These are phyloP conservation scores for Russula ochroleuca DNA, from an alignment of 768 basidiomycete species.

Conservation along the genomic window DNA sequence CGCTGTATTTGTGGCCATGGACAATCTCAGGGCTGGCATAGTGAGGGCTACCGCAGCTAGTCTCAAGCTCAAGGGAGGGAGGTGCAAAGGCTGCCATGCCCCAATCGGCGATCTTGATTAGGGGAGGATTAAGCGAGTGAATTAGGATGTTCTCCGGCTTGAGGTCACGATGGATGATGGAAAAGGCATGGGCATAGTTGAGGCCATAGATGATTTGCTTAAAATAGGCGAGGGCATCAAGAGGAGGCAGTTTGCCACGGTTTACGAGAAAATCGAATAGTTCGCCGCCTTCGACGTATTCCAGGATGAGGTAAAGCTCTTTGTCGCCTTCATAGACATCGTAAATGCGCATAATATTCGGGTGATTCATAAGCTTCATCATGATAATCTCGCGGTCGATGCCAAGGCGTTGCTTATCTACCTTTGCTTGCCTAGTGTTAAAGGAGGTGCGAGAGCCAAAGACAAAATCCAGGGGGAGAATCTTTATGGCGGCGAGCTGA, in stretches of 20 bases:
- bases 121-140: slow-evolving; percentile 69
- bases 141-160: slow-evolving; percentile 98
- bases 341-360: slow-evolving; percentile 91
- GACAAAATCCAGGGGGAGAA: slow-evolving; percentile 79
- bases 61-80: slow-evolving; percentile 79
- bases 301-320: slow-evolving; percentile 88
- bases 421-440: slow-evolving; percentile 61
- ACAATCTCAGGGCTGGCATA: slow-evolving; percentile 98
- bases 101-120: slow-evolving; percentile 97
- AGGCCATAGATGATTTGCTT: slow-evolving; percentile 94
- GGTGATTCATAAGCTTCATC: slow-evolving; percentile 99
- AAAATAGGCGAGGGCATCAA: slow-evolving; percentile 87
- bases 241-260: slow-evolving; percentile 69
- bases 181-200: slow-evolving; percentile 95
- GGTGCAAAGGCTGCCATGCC: slow-evolving; percentile 97
- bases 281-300: slow-evolving; percentile 95
- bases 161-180: slow-evolving; percentile 95
- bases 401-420: slow-evolving; percentile 77
- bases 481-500: slow-evolving; percentile 94
- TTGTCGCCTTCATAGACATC: slow-evolving; percentile 93
- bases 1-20: slow-evolving; percentile 82
- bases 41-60: slow-evolving; percentile 94
- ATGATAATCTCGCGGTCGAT: slow-evolving; percentile 95
- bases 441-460: slow-evolving; percentile 67
- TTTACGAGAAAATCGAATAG: slow-evolving; percentile 96